Evolutionary conservation across 352 stramenopile genomes (phyloP).

Genomic region (Phytophthora quininea): DNA sequence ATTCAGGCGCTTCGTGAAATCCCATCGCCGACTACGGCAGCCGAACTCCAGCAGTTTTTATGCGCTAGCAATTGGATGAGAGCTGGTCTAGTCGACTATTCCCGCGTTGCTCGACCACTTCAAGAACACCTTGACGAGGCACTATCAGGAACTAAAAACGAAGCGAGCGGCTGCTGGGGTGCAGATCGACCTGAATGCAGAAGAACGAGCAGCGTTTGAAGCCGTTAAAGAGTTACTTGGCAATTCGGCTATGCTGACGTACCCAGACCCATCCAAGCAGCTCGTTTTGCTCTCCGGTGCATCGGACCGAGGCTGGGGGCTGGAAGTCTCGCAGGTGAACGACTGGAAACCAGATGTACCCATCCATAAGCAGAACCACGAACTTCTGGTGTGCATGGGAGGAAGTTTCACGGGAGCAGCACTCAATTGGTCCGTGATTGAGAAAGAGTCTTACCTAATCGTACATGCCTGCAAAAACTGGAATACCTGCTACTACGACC

Average conservation of each 20-base stretch:
- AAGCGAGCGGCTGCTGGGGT: not conserved
- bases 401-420: not conserved
- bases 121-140: slow-evolving; percentile 3
- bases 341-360: not conserved
- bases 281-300: not conserved
- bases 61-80: slow-evolving; percentile 26
- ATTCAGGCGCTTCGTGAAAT: slow-evolving; percentile 9
- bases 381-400: slow-evolving; percentile 2
- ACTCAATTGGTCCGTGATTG: slow-evolving; percentile 19
- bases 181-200: not conserved
- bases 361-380: slow-evolving; percentile 1
- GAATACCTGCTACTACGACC: not conserved
- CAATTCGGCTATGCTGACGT: not conserved
- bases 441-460: not conserved
- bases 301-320: not conserved
- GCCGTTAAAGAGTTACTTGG: not conserved
- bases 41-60: too few species aligned
- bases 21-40: slow-evolving; percentile 1
- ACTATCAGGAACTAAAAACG: not conserved
- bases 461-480: not conserved
- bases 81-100: not conserved
- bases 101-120: not conserved
- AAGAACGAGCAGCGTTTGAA: not conserved
- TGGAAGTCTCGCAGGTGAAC: not conserved
- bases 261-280: slow-evolving; percentile 1